phyloP scores from a whole-genome alignment of 768 basidiomycete species.

The Lepiota brunneoincarnata region DNA sequence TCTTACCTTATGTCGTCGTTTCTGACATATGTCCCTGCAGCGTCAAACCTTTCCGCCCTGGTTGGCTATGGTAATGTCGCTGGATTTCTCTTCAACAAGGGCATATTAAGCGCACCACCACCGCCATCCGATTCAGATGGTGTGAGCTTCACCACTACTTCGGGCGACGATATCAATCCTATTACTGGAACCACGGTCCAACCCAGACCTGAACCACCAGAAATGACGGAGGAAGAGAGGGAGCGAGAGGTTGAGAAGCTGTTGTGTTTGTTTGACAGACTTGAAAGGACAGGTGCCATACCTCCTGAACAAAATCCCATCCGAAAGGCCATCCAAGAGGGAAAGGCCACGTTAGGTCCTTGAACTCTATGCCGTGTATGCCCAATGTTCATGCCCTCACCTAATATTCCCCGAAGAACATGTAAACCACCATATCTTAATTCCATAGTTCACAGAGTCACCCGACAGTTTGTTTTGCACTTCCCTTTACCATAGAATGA shows the following conservation, averaged over 20 bases:
- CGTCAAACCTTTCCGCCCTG: constrained; percentile 67
- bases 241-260: constrained; percentile 90
- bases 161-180: constrained; percentile 64
- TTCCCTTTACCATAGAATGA: neutral
- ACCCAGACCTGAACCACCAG: constrained; percentile 32
- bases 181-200: constrained; percentile 76
- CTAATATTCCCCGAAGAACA: neutral
- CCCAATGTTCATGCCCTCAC: constrained; percentile 5
- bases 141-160: constrained; percentile 30
- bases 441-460: too few species aligned
- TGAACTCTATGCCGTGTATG: constrained; percentile 1
- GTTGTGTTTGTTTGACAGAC: constrained; percentile 86
- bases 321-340: constrained; percentile 59
- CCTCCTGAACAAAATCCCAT: constrained; percentile 68
- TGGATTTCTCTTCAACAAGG: constrained; percentile 91
- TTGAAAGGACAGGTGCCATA: constrained; percentile 75
- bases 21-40: constrained; percentile 27
- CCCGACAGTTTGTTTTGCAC: too few species aligned
- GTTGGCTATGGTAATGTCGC: constrained; percentile 96
- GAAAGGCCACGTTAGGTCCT: constrained; percentile 18
- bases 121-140: constrained; percentile 24
- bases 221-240: constrained; percentile 96
- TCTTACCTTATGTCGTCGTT: neutral
- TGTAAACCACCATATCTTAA: too few species aligned
- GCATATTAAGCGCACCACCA: constrained; percentile 66